These are phyloP conservation scores for Tephrocybe sp. DNA, from an alignment of 768 basidiomycete genomes.

Conservation along the genomic window DNA sequence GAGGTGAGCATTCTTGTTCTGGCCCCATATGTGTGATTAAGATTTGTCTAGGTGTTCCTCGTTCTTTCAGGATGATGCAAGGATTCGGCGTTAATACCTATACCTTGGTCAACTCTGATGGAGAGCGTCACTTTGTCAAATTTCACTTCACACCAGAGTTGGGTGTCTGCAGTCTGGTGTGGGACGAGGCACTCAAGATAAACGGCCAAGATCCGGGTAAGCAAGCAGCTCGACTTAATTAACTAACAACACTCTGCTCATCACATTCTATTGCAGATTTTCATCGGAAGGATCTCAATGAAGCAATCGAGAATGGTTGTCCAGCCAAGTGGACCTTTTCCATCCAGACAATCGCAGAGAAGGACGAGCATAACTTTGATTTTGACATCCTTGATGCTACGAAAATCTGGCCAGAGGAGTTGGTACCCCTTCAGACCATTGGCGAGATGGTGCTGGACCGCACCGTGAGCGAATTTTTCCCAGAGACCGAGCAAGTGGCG, in stretches of 20 bases:
- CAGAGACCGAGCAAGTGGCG: slow-evolving; percentile 87
- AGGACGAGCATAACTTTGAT: slow-evolving; percentile 77
- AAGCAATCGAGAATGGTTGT: slow-evolving; percentile 73
- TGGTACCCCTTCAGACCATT: slow-evolving; percentile 74
- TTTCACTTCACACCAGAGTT: slow-evolving; percentile 84
- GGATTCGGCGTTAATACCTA: slow-evolving; percentile 89
- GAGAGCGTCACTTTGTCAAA: slow-evolving; percentile 81
- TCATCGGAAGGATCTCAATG: slow-evolving; percentile 83
- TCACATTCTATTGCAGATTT: slow-evolving; percentile 51
- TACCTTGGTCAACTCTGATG: slow-evolving; percentile 65
- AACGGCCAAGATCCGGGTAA: slow-evolving; percentile 77
- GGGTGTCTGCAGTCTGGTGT: slow-evolving; percentile 79
- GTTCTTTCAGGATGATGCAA: slow-evolving; percentile 88
- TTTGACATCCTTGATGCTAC: slow-evolving; percentile 89
- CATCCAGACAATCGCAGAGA: slow-evolving; percentile 71
- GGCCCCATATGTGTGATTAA: not conserved
- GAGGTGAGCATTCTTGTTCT: slow-evolving; percentile 31
- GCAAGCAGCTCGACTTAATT: slow-evolving; percentile 1
- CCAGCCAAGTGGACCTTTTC: slow-evolving; percentile 80
- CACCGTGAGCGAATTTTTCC: slow-evolving; percentile 73
- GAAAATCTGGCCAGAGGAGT: slow-evolving; percentile 83
- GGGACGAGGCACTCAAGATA: slow-evolving; percentile 91
- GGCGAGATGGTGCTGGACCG: slow-evolving; percentile 72
- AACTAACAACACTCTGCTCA: not conserved
- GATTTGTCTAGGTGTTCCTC: slow-evolving; percentile 56